Percentiles rank a stretch among this genome's conserved stretches.
phyloP scores from a whole-genome alignment of 176 grass and related monocot genomes.

The Phoenix dactylifera region DNA sequence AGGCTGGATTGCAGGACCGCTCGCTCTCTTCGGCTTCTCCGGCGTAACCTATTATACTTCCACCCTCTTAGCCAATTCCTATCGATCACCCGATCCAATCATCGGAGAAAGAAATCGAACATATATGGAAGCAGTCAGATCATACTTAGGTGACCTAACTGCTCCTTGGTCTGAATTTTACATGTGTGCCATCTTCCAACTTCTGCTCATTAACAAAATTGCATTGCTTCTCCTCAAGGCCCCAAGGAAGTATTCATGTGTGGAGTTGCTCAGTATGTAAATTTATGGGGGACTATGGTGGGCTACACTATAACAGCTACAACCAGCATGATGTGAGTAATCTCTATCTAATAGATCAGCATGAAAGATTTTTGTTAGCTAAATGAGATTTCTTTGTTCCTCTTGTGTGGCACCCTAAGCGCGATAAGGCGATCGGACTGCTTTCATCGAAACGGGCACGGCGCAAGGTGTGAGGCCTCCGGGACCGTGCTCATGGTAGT shows the following conservation, averaged over 20 bases:
- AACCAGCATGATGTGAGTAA: constrained; percentile 73
- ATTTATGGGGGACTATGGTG: constrained; percentile 84
- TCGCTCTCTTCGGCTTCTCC: constrained; percentile 6
- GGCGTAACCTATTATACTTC: constrained; percentile 7
- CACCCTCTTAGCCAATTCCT: constrained; percentile 13
- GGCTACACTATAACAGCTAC: constrained; percentile 77
- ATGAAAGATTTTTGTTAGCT: no score
- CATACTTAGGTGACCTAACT: neutral
- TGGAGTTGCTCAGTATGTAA: constrained; percentile 62
- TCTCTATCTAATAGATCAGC: no score
- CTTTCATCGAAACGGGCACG: constrained; percentile 31
- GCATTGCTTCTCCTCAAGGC: constrained; percentile 25
- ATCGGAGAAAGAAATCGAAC: constrained; percentile 1
- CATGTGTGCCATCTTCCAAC: no score
- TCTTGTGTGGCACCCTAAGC: constrained; percentile 1
- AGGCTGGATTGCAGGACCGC: constrained; percentile 21
- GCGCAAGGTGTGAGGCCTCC: constrained; percentile 31
- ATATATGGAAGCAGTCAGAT: constrained; percentile 22
- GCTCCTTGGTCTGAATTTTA: no score
- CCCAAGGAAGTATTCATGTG: constrained; percentile 73
- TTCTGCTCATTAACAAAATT: no score
- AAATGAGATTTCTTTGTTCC: no score
- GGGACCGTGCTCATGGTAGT: constrained; percentile 46
- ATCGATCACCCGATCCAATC: constrained; percentile 15
- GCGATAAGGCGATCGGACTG: constrained; percentile 60